phyloP scores from a whole-genome alignment of 2,329 filamentous ascomycete species.

The Hypoxylon sp. region DNA sequence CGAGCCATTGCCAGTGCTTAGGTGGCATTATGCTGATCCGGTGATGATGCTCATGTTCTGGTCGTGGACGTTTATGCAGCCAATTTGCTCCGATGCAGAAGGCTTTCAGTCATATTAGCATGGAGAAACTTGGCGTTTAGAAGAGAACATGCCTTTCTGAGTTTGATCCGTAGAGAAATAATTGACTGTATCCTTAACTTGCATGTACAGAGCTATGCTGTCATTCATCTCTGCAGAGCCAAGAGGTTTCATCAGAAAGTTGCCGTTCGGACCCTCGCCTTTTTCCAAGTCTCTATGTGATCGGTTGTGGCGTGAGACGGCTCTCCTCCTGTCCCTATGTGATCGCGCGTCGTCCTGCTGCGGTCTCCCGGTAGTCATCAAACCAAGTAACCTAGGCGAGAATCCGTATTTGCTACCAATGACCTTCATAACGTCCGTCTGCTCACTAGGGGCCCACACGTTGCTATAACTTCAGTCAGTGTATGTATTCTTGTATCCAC shows the following conservation, averaged over 20 bases:
- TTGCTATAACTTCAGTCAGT: slow-evolving; percentile 63
- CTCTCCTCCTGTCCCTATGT: slow-evolving; percentile 36
- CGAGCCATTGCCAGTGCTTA: slow-evolving; percentile 77
- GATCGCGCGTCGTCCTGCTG: slow-evolving; percentile 33
- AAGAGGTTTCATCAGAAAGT: slow-evolving; percentile 23
- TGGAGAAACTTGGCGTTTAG: background rate
- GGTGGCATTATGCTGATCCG: slow-evolving; percentile 57
- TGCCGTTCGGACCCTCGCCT: slow-evolving; percentile 34
- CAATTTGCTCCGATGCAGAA: slow-evolving; percentile 81
- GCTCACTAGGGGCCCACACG: slow-evolving; percentile 76
- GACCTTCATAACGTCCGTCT: slow-evolving; percentile 67
- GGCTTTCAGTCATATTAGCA: slow-evolving; percentile 60
- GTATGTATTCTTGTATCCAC: slow-evolving; percentile 1
- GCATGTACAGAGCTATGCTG: slow-evolving; percentile 59
- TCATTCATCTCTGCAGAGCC: slow-evolving; percentile 44
- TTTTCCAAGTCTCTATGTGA: slow-evolving; percentile 45
- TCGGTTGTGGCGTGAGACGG: slow-evolving; percentile 29
- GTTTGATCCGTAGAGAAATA: slow-evolving; percentile 82
- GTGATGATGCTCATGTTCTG: slow-evolving; percentile 43
- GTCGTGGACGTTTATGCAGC: slow-evolving; percentile 61
- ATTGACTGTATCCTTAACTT: slow-evolving; percentile 81
- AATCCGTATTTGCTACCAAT: slow-evolving; percentile 77
- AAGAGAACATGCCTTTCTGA: slow-evolving; percentile 66
- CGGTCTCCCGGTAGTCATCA: slow-evolving; percentile 63
- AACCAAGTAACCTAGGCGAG: slow-evolving; percentile 73